Evolutionary conservation across 192 early-diverging fungal species (phyloP).

Genomic region (Paraglomus occultum): DNA sequence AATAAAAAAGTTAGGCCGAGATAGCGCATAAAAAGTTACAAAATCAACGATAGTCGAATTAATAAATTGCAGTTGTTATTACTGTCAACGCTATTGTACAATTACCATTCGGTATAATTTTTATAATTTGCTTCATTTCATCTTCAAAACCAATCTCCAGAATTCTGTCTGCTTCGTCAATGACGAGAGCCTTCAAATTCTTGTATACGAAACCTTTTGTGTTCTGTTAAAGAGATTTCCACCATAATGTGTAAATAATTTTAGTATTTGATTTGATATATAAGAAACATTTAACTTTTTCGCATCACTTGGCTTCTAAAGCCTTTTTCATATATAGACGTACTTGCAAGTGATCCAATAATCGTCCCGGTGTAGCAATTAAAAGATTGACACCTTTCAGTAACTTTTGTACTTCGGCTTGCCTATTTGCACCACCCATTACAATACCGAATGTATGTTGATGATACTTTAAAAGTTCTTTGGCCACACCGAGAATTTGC

Average conservation of each 20-base stretch:
- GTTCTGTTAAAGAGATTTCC: conserved; percentile 57
- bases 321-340: background rate
- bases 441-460: conserved; percentile 98
- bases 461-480: conserved; percentile 92
- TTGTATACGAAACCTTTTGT: conserved; percentile 94
- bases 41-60: background rate
- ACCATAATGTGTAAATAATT: no score
- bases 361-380: conserved; percentile 93
- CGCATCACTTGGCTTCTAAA: background rate
- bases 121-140: conserved; percentile 98
- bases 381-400: conserved; percentile 94
- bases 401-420: conserved; percentile 95
- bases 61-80: background rate
- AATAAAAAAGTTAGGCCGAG: conserved; percentile 14
- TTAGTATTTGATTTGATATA: background rate
- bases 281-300: background rate
- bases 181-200: conserved; percentile 90
- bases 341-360: conserved; percentile 96
- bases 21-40: background rate
- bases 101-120: conserved; percentile 80
- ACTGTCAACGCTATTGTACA: no score
- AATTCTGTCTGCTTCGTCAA: conserved; percentile 99
- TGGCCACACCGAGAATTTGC: conserved; percentile 98
- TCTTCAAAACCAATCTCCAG: conserved; percentile 98
- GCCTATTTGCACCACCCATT: conserved; percentile 97